A percentile compares a stretch with the other conserved stretches of the same genome.
Conservation (phyloP, 176 grass and related monocot species). For the Puccinellia tenuiflora region DNA sequence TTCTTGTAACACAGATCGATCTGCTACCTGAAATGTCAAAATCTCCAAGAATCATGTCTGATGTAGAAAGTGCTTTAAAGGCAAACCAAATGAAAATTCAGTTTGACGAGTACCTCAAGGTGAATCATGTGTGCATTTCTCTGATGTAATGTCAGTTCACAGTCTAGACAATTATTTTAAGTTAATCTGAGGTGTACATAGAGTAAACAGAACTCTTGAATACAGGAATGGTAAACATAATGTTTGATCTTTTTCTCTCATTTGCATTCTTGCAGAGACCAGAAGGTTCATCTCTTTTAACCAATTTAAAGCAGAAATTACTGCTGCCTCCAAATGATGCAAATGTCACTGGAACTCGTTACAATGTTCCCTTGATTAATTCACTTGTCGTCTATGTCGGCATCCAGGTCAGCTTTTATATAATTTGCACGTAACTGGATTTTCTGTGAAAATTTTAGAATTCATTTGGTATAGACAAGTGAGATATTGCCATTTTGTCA, state of each 20-base stretch:
- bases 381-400: slow-evolving; percentile 92
- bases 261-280: slow-evolving; percentile 44
- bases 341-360: slow-evolving; percentile 64
- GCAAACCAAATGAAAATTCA: slow-evolving; percentile 83
- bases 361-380: slow-evolving; percentile 89
- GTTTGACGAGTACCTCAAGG: slow-evolving; percentile 96
- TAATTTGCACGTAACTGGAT: not conserved
- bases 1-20: slow-evolving; percentile 75
- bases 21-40: slow-evolving; percentile 79
- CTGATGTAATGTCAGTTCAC: not conserved
- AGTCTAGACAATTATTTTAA: not conserved
- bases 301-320: slow-evolving; percentile 76
- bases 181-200: not conserved
- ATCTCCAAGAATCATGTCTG: slow-evolving; percentile 83
- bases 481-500: not conserved
- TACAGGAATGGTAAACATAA: not conserved
- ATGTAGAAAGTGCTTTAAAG: slow-evolving; percentile 78
- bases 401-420: slow-evolving; percentile 67
- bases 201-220: not conserved
- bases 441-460: not conserved
- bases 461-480: not conserved
- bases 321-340: slow-evolving; percentile 74
- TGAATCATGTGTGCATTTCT: slow-evolving; percentile 23
- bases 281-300: slow-evolving; percentile 75
- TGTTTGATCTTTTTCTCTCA: slow-evolving; percentile 7